A percentile compares a stretch with the other conserved stretches of the same genome.
These are phyloP conservation scores for Lichtheimia ornata DNA, from an alignment of 371 early-diverging fungal species.

Conservation along the genomic window DNA sequence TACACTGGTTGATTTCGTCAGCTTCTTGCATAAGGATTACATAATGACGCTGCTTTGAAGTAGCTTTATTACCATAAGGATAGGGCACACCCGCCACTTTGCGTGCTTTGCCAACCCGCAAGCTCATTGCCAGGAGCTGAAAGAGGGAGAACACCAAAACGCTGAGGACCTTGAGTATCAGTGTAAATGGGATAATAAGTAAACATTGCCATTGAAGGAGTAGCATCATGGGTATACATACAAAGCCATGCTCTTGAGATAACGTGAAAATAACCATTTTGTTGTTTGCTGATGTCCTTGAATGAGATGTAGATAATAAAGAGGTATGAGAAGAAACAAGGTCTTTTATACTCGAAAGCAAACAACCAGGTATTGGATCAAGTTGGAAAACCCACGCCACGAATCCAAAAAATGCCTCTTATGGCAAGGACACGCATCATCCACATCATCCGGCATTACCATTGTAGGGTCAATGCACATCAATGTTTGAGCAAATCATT, in stretches of 20 bases:
- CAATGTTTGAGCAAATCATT: no score
- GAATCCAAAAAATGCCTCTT: no score
- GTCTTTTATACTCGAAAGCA: no score
- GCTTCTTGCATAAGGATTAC: not conserved
- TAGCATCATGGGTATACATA: conserved; percentile 20
- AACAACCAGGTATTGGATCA: no score
- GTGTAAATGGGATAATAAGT: no score
- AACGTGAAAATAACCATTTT: conserved; percentile 46
- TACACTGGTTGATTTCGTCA: conserved; percentile 37
- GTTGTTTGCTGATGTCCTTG: not conserved
- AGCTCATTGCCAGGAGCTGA: conserved; percentile 43
- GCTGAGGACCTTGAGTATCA: conserved; percentile 28
- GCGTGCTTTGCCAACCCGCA: conserved; percentile 55
- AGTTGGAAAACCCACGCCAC: no score
- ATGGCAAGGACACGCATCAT: no score
- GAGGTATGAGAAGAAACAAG: no score
- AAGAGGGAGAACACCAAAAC: conserved; percentile 38
- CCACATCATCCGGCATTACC: no score
- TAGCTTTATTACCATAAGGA: conserved; percentile 45
- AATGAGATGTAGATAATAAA: no score
- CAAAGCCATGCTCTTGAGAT: conserved; percentile 63
- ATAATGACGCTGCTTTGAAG: not conserved
- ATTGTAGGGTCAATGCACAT: no score
- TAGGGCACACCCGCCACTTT: conserved; percentile 59
- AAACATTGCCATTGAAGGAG: not conserved